Evolutionary conservation across 441 rosid genomes (phyloP).

Genomic region (Erysimum pusillum): DNA sequence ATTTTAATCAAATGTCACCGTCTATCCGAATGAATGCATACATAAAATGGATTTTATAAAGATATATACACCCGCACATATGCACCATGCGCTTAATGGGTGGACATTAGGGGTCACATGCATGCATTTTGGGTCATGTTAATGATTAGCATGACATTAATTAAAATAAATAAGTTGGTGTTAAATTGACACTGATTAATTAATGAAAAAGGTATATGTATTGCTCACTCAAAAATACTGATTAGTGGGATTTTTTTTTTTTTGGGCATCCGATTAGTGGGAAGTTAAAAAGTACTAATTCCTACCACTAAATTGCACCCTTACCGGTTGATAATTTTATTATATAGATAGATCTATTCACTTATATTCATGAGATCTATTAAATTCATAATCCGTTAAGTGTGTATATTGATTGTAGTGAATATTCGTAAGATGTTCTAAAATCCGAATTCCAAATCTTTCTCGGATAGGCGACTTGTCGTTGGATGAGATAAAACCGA

Average conservation of each 20-base stretch:
- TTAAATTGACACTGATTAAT: conserved; percentile 1
- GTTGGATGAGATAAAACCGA: not conserved
- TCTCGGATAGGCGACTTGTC: too few relatives aligned
- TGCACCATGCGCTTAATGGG: conserved; percentile 20
- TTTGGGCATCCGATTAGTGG: conserved; percentile 7
- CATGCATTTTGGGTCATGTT: conserved; percentile 27
- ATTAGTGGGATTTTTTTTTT: conserved; percentile 15
- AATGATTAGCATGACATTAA: conserved; percentile 28
- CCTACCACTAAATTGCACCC: conserved; percentile 26
- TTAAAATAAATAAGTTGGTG: conserved; percentile 1
- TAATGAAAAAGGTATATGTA: not conserved
- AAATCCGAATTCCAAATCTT: not conserved
- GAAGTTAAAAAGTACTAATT: conserved; percentile 22
- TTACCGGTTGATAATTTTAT: not conserved
- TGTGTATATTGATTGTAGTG: not conserved
- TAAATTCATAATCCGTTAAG: too few relatives aligned
- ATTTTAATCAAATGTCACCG: not conserved
- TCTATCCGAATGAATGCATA: not conserved
- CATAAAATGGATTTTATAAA: not conserved
- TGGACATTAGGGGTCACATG: conserved; percentile 37
- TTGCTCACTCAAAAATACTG: conserved; percentile 7
- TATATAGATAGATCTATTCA: not conserved
- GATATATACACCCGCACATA: conserved; percentile 7
- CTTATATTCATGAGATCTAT: not conserved
- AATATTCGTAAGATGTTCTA: conserved; percentile 6